These are phyloP conservation scores for Aegilops tauschii DNA, from an alignment of 176 grass and related monocot genomes.

Conservation along the genomic window DNA sequence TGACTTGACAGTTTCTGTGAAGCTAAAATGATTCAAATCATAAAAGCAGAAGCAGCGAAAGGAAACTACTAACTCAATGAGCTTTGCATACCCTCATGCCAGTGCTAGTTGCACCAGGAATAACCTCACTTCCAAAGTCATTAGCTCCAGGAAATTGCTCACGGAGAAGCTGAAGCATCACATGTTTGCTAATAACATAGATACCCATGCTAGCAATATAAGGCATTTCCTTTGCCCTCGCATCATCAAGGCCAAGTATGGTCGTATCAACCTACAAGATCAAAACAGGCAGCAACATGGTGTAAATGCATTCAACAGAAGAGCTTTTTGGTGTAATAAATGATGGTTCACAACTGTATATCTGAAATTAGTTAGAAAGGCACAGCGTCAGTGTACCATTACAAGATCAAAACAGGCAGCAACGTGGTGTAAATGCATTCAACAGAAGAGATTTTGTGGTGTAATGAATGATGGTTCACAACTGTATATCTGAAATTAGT, in stretches of 20 bases:
- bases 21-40: background rate
- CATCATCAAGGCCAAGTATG: constrained; percentile 81
- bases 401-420: constrained; percentile 9
- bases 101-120: constrained; percentile 86
- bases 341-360: constrained; percentile 14
- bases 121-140: constrained; percentile 99
- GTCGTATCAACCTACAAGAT: constrained; percentile 84
- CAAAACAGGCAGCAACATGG: constrained; percentile 16
- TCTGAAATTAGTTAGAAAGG: constrained; percentile 28
- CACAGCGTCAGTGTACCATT: constrained; percentile 48
- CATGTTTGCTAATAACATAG: constrained; percentile 92
- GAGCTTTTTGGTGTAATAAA: constrained; percentile 5
- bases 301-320: constrained; percentile 22
- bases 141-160: constrained; percentile 79
- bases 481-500: constrained; percentile 23
- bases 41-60: constrained; percentile 15
- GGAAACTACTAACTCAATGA: constrained; percentile 3
- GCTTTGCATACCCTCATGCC: constrained; percentile 81
- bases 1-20: background rate
- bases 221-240: constrained; percentile 83
- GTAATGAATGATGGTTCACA: constrained; percentile 17
- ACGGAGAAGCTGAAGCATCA: constrained; percentile 86
- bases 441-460: constrained; percentile 4
- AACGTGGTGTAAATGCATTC: constrained; percentile 13
- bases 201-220: constrained; percentile 99